phyloP scores from a whole-genome alignment of 208 protist genomes.

The Wallacemonas rigidus region DNA sequence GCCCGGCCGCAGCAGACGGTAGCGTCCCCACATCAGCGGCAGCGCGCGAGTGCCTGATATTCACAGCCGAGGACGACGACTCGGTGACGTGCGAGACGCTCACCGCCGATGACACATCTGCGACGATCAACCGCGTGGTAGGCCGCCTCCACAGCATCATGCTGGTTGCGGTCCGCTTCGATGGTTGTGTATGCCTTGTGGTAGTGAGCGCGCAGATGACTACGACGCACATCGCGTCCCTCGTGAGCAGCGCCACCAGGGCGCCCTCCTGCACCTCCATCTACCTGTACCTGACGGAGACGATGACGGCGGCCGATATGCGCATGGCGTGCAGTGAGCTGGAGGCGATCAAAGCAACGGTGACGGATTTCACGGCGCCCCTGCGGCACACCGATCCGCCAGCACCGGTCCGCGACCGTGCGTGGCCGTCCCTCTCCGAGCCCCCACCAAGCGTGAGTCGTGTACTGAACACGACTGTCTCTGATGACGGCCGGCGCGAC shows the following conservation, averaged over 20 bases:
- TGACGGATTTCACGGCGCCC: constrained; percentile 20
- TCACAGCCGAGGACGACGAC: constrained; percentile 43
- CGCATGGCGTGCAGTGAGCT: constrained; percentile 27
- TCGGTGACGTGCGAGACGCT: constrained; percentile 40
- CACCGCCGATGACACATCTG: constrained; percentile 16
- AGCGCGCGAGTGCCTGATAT: constrained; percentile 58
- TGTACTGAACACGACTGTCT: constrained; percentile 34
- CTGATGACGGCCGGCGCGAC: constrained; percentile 21
- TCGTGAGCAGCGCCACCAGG: constrained; percentile 20
- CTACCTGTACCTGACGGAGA: constrained; percentile 40
- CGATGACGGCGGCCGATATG: constrained; percentile 31
- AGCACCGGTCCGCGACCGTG: not conserved
- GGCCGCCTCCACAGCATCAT: constrained; percentile 32
- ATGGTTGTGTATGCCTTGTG: constrained; percentile 15
- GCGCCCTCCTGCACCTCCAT: constrained; percentile 30
- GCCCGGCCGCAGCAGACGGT: not conserved
- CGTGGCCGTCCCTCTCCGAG: not conserved
- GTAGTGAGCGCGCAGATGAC: constrained; percentile 31
- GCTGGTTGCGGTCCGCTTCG: constrained; percentile 18
- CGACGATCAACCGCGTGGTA: constrained; percentile 27
- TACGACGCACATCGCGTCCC: constrained; percentile 41
- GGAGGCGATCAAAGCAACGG: constrained; percentile 30
- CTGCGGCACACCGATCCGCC: not conserved
- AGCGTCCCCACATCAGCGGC: not conserved
- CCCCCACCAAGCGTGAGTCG: constrained; percentile 19